Conservation (phyloP, 2,329 filamentous ascomycete species). For the Epichloe hybrida region DNA sequence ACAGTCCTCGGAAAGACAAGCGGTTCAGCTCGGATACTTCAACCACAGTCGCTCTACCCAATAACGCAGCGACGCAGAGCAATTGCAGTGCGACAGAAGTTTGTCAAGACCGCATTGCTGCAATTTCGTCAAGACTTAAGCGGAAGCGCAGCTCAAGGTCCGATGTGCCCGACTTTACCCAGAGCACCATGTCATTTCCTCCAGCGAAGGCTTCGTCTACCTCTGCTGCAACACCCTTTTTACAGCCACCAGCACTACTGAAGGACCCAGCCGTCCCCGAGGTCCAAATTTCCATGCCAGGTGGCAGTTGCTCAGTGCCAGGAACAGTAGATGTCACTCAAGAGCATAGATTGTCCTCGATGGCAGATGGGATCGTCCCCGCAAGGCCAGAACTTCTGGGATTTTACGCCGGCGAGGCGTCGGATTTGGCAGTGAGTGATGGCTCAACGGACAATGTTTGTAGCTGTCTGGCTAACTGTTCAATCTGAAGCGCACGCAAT, state of each 20-base stretch:
- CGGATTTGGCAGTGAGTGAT: conserved; percentile 20
- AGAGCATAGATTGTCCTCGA: conserved; percentile 17
- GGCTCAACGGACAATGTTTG: neutral
- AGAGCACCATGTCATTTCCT: conserved; percentile 19
- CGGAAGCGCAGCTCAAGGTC: conserved; percentile 14
- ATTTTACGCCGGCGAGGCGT: conserved; percentile 22
- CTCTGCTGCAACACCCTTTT: neutral
- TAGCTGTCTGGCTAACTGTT: neutral
- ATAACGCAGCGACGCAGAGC: no score
- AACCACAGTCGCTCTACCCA: neutral
- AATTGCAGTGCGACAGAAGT: neutral
- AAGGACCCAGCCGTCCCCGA: neutral
- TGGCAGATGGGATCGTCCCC: conserved; percentile 20
- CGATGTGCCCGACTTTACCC: conserved; percentile 17
- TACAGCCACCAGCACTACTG: neutral
- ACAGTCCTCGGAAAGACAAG: neutral
- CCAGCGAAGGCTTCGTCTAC: conserved; percentile 2
- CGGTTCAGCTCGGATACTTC: neutral
- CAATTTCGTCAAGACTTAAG: conserved; percentile 10
- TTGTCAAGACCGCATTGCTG: neutral
- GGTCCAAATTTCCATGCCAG: neutral
- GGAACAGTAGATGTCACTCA: conserved; percentile 17
- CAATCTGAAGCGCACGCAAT: conserved; percentile 20
- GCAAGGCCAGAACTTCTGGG: conserved; percentile 25
- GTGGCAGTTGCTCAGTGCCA: conserved; percentile 6